A percentile compares a stretch with the other conserved stretches of the same genome.
phyloP scores from a whole-genome alignment of 257 asterid species.

The Capsicum rhomboideum region DNA sequence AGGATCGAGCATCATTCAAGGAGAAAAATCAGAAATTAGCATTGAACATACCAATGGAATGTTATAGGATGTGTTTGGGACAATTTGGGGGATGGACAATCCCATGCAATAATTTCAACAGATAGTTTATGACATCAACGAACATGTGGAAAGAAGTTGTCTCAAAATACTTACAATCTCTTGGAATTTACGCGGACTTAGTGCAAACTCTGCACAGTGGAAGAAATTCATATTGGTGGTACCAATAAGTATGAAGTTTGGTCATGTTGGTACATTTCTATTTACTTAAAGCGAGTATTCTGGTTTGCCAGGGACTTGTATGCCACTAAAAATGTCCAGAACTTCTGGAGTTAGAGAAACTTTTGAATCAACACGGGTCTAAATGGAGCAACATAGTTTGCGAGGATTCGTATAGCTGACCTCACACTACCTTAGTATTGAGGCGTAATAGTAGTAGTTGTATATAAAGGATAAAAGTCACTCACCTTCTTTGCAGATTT shows the following conservation, averaged over 20 bases:
- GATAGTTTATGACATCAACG: neutral
- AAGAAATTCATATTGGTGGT: neutral
- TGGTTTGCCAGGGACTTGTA: neutral
- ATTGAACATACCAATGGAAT: neutral
- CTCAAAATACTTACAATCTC: neutral
- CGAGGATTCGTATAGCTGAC: neutral
- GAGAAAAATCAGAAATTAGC: too few relatives aligned
- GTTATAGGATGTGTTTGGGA: neutral
- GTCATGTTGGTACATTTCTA: neutral
- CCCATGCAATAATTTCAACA: neutral
- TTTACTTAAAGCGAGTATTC: neutral
- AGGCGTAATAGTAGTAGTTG: too few relatives aligned
- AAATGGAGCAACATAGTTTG: neutral
- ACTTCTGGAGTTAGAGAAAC: neutral
- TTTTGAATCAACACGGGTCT: neutral
- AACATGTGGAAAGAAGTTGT: neutral
- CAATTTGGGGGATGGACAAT: neutral
- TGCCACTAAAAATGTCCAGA: neutral
- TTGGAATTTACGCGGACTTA: neutral
- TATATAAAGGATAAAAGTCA: neutral
- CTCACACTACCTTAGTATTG: neutral
- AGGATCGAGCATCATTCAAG: neutral
- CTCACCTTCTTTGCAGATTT: conserved; percentile 87
- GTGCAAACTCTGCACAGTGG: neutral
- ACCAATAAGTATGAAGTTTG: neutral